Evolutionary conservation across 2,329 filamentous ascomycete genomes (phyloP).

Genomic region (Phialocephala subalpina): DNA sequence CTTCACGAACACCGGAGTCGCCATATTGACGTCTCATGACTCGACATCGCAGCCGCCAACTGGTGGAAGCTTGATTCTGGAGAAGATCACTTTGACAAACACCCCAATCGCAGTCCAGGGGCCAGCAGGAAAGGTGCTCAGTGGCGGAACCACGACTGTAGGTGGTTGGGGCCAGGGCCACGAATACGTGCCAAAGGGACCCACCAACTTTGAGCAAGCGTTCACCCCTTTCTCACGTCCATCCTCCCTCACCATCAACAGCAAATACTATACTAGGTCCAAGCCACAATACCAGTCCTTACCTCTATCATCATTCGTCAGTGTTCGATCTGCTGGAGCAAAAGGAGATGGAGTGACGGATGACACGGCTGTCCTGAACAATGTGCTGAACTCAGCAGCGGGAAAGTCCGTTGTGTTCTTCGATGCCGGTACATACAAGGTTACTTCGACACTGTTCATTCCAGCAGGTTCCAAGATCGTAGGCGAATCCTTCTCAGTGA

Average conservation of each 20-base stretch:
- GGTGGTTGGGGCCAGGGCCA: slow-evolving; percentile 85
- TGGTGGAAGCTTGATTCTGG: slow-evolving; percentile 81
- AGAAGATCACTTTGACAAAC: slow-evolving; percentile 83
- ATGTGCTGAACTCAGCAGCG: slow-evolving; percentile 58
- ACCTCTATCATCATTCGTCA: slow-evolving; percentile 50
- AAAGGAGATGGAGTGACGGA: slow-evolving; percentile 64
- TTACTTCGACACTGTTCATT: slow-evolving; percentile 56
- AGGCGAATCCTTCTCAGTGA: slow-evolving; percentile 53
- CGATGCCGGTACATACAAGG: slow-evolving; percentile 62
- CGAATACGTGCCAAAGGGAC: slow-evolving; percentile 63
- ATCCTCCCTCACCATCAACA: slow-evolving; percentile 51
- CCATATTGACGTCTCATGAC: slow-evolving; percentile 56
- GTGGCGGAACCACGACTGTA: slow-evolving; percentile 72
- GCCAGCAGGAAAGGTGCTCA: slow-evolving; percentile 70
- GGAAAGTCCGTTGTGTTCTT: slow-evolving; percentile 59
- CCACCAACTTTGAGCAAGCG: slow-evolving; percentile 49
- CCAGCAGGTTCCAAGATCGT: slow-evolving; percentile 51
- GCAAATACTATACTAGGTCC: slow-evolving; percentile 56
- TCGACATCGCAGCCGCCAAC: slow-evolving; percentile 63
- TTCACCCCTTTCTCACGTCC: slow-evolving; percentile 53
- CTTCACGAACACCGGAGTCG: slow-evolving; percentile 57
- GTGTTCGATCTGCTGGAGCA: slow-evolving; percentile 50
- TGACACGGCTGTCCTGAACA: slow-evolving; percentile 66
- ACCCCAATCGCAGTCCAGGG: slow-evolving; percentile 71
- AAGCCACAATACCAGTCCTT: slow-evolving; percentile 62